A percentile compares a stretch with the other conserved stretches of the same genome.
Conservation (phyloP, 2,329 filamentous ascomycete genomes). For the Microsporum ferrugineum region DNA sequence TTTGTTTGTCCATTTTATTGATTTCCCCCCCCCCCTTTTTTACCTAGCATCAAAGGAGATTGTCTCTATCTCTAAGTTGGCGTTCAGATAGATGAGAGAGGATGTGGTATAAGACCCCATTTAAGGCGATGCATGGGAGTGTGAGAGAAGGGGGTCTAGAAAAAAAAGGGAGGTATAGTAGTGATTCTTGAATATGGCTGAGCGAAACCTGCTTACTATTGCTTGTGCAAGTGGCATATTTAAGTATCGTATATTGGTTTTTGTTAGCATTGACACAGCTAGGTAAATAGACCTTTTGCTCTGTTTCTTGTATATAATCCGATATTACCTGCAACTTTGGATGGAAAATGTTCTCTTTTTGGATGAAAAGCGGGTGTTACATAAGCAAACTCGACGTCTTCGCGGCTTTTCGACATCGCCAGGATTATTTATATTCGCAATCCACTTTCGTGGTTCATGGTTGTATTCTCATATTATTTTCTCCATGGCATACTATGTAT, state of each 20-base stretch:
- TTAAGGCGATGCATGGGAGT: neutral
- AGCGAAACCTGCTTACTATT: neutral
- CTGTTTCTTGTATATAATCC: neutral
- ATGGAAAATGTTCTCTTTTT: neutral
- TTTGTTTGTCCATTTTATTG: neutral
- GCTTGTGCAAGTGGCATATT: neutral
- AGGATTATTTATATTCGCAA: no score
- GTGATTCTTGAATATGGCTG: neutral
- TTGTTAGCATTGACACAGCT: neutral
- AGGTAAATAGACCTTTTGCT: neutral
- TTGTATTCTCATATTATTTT: neutral
- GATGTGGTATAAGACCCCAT: neutral
- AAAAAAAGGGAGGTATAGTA: neutral
- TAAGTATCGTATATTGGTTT: neutral
- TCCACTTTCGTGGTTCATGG: no score
- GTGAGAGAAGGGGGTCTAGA: neutral
- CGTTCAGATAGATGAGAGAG: slow-evolving; percentile 1
- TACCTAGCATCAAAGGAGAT: neutral
- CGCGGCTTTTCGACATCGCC: no score
- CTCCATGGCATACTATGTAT: neutral
- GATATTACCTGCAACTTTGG: neutral
- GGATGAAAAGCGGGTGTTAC: no score
- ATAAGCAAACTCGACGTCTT: neutral
- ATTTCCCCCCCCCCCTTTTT: neutral
- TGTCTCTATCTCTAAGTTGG: neutral